Conservation (phyloP, 148 eudicot genomes). For the Talinum fruticosum region DNA sequence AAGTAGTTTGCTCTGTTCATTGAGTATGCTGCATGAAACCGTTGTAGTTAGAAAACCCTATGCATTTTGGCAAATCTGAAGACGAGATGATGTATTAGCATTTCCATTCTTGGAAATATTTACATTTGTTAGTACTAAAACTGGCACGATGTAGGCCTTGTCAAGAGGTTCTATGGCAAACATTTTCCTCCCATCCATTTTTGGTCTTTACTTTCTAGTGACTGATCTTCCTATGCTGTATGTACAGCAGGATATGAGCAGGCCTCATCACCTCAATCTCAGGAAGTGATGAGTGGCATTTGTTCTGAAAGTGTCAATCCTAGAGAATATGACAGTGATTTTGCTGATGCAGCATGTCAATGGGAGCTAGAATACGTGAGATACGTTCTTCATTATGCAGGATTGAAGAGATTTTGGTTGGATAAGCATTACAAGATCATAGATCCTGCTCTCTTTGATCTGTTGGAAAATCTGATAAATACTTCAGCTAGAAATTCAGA, state of each 20-base stretch:
- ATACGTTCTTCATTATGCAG: slow-evolving; percentile 47
- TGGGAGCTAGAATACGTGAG: slow-evolving; percentile 73
- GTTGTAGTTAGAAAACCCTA: no score
- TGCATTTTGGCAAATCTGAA: no score
- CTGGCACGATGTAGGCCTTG: no score
- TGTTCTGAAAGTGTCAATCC: slow-evolving; percentile 33
- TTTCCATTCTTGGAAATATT: no score
- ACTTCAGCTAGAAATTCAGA: slow-evolving; percentile 37
- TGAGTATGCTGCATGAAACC: no score
- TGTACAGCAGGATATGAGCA: slow-evolving; percentile 45
- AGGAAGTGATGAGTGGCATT: slow-evolving; percentile 32
- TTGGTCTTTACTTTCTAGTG: neutral
- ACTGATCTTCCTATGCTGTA: neutral
- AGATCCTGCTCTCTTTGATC: slow-evolving; percentile 50
- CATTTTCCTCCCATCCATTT: no score
- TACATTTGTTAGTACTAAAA: no score
- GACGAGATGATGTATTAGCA: no score
- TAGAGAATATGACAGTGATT: slow-evolving; percentile 43
- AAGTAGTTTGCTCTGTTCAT: no score
- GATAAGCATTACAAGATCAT: slow-evolving; percentile 46
- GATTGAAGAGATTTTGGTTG: slow-evolving; percentile 42
- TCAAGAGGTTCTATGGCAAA: no score
- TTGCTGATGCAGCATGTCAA: slow-evolving; percentile 30
- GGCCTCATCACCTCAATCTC: slow-evolving; percentile 36
- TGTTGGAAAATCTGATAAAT: slow-evolving; percentile 47